Evolutionary conservation across 257 asterid genomes (phyloP), one percentile per base, ranked within the genome.

Genomic region (Primulina eburnea): DNA sequence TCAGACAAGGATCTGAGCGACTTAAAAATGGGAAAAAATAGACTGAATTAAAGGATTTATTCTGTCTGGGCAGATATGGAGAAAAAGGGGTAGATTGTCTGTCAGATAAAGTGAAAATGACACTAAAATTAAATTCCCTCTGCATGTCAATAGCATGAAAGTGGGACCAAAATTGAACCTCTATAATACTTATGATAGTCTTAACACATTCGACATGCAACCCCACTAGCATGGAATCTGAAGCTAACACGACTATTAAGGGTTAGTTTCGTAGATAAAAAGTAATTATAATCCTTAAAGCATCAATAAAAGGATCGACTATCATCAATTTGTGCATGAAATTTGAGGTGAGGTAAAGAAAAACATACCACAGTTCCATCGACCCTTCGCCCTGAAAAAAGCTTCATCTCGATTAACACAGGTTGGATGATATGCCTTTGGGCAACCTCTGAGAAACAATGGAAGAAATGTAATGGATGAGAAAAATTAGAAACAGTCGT

Each of bases 331-430:
- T 21, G 35, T 29, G 18, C 34, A 64, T 69, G 47, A 37, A 5
- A 0, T 2, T 35, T 61, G 47, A 38, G 28, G 58, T 66, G 65
- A 68, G 8, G 71, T 12, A 50, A 35, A 72, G 35, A 30, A 50
- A 67, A 35, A 66, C 87, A 69, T 83, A 90, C 99, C 99, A 80
- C 97, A 93, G 69, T 89, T 90, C 99, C 99, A 93, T 47, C 92
- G 89, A 35, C 99, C 96, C 83, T 93, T 93, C 6, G 97, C 79
- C 77, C 71, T 85, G 81, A 90, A 93, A 81, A 90, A 93, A 10
- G 93, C 96, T 76, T 93, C 97, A 64, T 93, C 99, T 69, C 95
- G 83, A 71, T 93, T 81, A 59, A 93, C 96, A 77, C 99, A 93
- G 4, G 91, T 81, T 43, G 97, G 96, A 81, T 94, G 99, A 78